Percentiles rank a stretch among this genome's conserved stretches.
Evolutionary conservation across 2,329 filamentous ascomycete genomes (phyloP).

Genomic region (Fusarium haematococcum): DNA sequence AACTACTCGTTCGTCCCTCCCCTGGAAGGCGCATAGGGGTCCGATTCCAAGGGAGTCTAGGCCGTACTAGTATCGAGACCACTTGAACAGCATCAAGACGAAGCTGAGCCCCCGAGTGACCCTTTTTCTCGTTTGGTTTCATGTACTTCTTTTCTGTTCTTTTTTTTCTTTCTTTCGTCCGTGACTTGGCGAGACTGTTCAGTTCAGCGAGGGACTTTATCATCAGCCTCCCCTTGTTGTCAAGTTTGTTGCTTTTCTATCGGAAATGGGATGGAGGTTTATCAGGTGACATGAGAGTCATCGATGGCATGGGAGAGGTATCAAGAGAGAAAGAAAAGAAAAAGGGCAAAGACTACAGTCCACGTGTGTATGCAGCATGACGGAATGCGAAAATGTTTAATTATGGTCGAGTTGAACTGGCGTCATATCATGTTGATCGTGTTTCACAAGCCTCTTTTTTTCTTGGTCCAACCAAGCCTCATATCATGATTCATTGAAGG

Average conservation of each 20-base stretch:
- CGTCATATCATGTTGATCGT: conserved; percentile 3
- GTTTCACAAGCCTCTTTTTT: not conserved
- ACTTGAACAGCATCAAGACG: conserved; percentile 9
- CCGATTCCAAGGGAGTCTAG: not conserved
- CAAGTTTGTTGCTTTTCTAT: not conserved
- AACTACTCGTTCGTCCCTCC: conserved; percentile 73
- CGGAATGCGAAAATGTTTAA: conserved; percentile 39
- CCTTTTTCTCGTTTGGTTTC: conserved; percentile 7
- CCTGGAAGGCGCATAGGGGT: conserved; percentile 62
- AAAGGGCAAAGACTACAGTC: not conserved
- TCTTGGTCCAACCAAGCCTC: not conserved
- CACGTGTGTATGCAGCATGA: conserved; percentile 37
- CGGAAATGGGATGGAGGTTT: not conserved
- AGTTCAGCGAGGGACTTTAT: conserved; percentile 16
- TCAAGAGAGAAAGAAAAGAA: not conserved
- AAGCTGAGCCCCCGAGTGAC: not conserved
- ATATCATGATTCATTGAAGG: not conserved
- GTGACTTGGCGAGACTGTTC: conserved; percentile 29
- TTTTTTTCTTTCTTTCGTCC: conserved; percentile 12
- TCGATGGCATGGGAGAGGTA: not conserved
- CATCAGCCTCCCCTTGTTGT: not conserved
- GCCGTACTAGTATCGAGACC: not conserved
- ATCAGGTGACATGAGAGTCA: not conserved
- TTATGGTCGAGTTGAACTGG: conserved; percentile 9
- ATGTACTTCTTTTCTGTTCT: not conserved